Conservation (phyloP, 139 green algal genomes). For the Gonium pectorale region DNA sequence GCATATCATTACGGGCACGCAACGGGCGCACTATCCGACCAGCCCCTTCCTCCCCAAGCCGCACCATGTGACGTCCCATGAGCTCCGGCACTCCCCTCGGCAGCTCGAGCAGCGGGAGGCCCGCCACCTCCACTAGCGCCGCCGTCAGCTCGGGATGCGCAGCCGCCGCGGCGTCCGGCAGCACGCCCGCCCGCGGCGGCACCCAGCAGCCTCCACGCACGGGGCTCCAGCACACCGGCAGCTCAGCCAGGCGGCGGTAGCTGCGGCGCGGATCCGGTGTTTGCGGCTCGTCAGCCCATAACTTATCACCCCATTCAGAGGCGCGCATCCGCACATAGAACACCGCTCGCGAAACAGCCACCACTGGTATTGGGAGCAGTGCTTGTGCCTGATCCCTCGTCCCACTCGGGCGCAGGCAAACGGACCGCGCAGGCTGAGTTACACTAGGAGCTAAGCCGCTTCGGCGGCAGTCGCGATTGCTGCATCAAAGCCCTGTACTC, state of each 20-base stretch:
- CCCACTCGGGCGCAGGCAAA: too few relatives aligned
- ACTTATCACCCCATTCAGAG: too few relatives aligned
- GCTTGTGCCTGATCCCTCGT: too few relatives aligned
- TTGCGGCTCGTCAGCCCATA: too few relatives aligned
- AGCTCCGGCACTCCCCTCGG: slow-evolving; percentile 43
- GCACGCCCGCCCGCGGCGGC: slow-evolving; percentile 44
- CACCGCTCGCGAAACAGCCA: too few relatives aligned
- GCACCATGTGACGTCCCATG: slow-evolving; percentile 51
- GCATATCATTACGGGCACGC: too few relatives aligned
- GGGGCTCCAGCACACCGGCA: slow-evolving; percentile 54
- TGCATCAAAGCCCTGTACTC: not conserved
- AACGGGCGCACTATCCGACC: too few relatives aligned
- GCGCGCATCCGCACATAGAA: too few relatives aligned
- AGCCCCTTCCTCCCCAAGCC: too few relatives aligned
- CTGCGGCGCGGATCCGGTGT: slow-evolving; percentile 1
- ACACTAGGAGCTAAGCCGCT: not conserved
- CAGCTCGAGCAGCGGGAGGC: slow-evolving; percentile 49
- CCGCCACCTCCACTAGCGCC: slow-evolving; percentile 42
- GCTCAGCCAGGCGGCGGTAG: slow-evolving; percentile 30
- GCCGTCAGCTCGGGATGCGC: not conserved
- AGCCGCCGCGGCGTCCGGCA: slow-evolving; percentile 19
- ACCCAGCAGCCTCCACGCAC: slow-evolving; percentile 65
- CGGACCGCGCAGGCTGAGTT: too few relatives aligned
- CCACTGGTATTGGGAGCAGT: too few relatives aligned
- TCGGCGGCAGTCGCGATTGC: too few relatives aligned